phyloP scores from a whole-genome alignment of 2,329 filamentous ascomycete genomes.

The Fusarium agapanthi region DNA sequence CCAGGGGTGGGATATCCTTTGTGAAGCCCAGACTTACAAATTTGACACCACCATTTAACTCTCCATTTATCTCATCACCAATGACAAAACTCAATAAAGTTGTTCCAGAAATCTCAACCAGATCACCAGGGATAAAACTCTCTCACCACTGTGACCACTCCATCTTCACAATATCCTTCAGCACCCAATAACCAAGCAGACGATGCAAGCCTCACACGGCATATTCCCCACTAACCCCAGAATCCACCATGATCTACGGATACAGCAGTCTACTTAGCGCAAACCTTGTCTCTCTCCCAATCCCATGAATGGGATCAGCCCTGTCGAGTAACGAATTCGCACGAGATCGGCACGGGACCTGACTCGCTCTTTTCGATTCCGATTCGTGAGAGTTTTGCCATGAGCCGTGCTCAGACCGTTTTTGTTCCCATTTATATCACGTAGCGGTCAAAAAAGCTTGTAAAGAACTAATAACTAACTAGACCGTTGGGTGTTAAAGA shows the following conservation, averaged over 20 bases:
- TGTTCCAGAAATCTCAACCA: neutral
- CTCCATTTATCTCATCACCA: neutral
- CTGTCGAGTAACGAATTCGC: neutral
- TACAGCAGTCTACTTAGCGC: neutral
- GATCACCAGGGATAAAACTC: neutral
- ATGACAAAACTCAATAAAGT: neutral
- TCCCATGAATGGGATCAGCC: neutral
- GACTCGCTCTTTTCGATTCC: neutral
- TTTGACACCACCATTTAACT: neutral
- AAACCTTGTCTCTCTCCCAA: neutral
- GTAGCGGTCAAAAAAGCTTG: constrained; percentile 9
- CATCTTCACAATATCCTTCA: neutral
- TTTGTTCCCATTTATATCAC: neutral
- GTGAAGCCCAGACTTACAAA: neutral
- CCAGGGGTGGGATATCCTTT: neutral
- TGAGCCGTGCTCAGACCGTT: neutral
- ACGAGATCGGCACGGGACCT: neutral
- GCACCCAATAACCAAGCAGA: neutral
- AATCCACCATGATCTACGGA: constrained; percentile 2
- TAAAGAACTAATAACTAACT: neutral
- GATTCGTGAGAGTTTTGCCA: neutral
- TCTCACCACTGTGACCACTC: neutral
- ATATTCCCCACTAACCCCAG: neutral
- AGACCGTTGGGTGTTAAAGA: neutral
- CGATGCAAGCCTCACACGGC: neutral